phyloP scores from a whole-genome alignment of 1,284 basidiomycete genomes.

The Leucoagaricus sp. region DNA sequence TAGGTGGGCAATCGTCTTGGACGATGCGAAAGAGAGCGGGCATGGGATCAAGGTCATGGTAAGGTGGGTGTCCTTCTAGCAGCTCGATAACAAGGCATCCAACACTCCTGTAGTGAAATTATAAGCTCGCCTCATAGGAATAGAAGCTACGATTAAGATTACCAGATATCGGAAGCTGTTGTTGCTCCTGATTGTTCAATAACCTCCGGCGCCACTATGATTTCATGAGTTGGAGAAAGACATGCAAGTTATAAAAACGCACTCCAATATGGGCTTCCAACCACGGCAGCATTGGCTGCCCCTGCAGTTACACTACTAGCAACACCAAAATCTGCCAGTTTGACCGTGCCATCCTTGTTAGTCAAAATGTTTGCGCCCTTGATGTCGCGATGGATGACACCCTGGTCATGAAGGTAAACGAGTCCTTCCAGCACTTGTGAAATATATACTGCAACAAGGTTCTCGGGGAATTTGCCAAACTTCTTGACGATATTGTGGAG shows the following conservation, averaged over 20 bases:
- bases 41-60: constrained; percentile 96
- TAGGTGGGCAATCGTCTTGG: constrained; percentile 94
- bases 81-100: constrained; percentile 97
- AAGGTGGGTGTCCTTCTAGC: constrained; percentile 94
- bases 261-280: constrained; percentile 98
- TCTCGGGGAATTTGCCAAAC: constrained; percentile 98
- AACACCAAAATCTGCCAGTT: constrained; percentile 94
- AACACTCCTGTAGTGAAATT: constrained; percentile 64
- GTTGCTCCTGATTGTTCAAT: constrained; percentile 97
- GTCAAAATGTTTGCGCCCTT: constrained; percentile 98
- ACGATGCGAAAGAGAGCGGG: constrained; percentile 98
- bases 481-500: constrained; percentile 94
- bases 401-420: constrained; percentile 95
- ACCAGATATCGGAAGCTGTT: constrained; percentile 97
- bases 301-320: constrained; percentile 69
- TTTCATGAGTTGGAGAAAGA: constrained; percentile 12
- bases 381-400: constrained; percentile 98
- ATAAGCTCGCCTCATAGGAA: constrained; percentile 5
- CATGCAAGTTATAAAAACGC: constrained; percentile 30
- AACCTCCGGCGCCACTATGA: constrained; percentile 91
- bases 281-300: constrained; percentile 84
- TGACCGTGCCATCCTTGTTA: constrained; percentile 98
- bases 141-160: constrained; percentile 16
- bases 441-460: constrained; percentile 94
- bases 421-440: constrained; percentile 92